Percentiles rank a stretch among this genome's conserved stretches.
phyloP scores from a whole-genome alignment of 352 stramenopile genomes.

The Phytopythium delawarense region DNA sequence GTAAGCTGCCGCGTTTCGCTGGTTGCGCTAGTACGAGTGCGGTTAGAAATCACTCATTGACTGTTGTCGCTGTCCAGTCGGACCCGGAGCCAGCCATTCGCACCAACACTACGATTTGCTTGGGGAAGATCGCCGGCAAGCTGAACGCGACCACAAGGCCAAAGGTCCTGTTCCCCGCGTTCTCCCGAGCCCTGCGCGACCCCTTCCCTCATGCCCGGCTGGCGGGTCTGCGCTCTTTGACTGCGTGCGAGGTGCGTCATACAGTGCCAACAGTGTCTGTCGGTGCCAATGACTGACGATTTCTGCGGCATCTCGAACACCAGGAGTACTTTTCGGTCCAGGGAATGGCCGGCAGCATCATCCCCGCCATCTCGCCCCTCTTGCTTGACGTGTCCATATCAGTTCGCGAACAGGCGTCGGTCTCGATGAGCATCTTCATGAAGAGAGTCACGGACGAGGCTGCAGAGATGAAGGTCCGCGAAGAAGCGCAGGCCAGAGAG shows the following conservation, averaged over 20 bases:
- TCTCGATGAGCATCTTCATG: conserved; percentile 78
- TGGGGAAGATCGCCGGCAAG: conserved; percentile 86
- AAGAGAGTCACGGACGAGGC: conserved; percentile 76
- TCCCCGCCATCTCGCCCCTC: conserved; percentile 72
- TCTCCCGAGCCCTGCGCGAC: conserved; percentile 78
- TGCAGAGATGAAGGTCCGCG: conserved; percentile 73
- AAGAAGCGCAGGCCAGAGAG: conserved; percentile 59
- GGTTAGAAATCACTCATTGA: not conserved
- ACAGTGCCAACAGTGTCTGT: not conserved
- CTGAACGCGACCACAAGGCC: conserved; percentile 82
- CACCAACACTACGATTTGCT: conserved; percentile 92
- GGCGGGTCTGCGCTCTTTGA: conserved; percentile 76
- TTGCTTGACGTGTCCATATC: conserved; percentile 77
- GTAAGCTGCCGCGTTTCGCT: conserved; percentile 18
- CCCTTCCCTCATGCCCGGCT: conserved; percentile 88
- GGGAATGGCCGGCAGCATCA: conserved; percentile 61
- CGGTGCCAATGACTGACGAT: not conserved
- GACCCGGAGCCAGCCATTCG: conserved; percentile 90
- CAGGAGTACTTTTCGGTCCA: conserved; percentile 78
- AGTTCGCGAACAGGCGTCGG: conserved; percentile 71
- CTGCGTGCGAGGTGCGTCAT: conserved; percentile 66
- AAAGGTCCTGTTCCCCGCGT: conserved; percentile 88
- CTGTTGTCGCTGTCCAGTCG: conserved; percentile 24
- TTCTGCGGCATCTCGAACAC: not conserved
- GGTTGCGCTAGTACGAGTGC: not conserved